phyloP scores from a whole-genome alignment of 2,329 filamentous ascomycete species.

The Fusarium scirpi region DNA sequence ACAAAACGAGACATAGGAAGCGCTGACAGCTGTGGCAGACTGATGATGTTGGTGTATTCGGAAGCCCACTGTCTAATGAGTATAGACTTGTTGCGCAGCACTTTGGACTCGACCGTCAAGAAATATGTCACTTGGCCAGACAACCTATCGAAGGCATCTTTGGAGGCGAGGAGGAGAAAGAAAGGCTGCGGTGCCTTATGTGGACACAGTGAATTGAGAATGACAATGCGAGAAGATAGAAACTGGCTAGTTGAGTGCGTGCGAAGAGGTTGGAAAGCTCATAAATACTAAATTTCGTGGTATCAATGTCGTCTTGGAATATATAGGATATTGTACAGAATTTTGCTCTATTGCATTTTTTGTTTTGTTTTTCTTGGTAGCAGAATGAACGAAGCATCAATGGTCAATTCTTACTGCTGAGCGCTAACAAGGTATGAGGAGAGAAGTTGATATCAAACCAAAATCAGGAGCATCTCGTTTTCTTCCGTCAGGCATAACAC shows the following conservation, averaged over 20 bases:
- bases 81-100: constrained; percentile 78
- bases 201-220: constrained; percentile 49
- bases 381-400: constrained; percentile 28
- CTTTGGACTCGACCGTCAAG: constrained; percentile 66
- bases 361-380: constrained; percentile 11
- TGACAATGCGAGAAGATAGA: not conserved
- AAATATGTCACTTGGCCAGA: constrained; percentile 67
- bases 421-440: constrained; percentile 40
- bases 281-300: constrained; percentile 4
- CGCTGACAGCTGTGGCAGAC: constrained; percentile 64
- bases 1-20: not conserved
- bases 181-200: constrained; percentile 64
- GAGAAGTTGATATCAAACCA: constrained; percentile 36
- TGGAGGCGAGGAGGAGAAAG: constrained; percentile 70
- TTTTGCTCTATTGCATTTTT: constrained; percentile 29
- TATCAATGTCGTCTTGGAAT: constrained; percentile 21
- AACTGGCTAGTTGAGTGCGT: not conserved
- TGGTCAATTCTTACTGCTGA: constrained; percentile 38
- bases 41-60: constrained; percentile 86
- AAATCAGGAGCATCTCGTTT: constrained; percentile 36
- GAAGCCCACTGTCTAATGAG: constrained; percentile 80
- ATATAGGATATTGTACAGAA: constrained; percentile 20
- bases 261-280: not conserved
- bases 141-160: constrained; percentile 76
- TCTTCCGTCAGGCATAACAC: constrained; percentile 28